These are phyloP conservation scores for Phytophthora vignae DNA, from an alignment of 352 stramenopile genomes.

Conservation along the genomic window DNA sequence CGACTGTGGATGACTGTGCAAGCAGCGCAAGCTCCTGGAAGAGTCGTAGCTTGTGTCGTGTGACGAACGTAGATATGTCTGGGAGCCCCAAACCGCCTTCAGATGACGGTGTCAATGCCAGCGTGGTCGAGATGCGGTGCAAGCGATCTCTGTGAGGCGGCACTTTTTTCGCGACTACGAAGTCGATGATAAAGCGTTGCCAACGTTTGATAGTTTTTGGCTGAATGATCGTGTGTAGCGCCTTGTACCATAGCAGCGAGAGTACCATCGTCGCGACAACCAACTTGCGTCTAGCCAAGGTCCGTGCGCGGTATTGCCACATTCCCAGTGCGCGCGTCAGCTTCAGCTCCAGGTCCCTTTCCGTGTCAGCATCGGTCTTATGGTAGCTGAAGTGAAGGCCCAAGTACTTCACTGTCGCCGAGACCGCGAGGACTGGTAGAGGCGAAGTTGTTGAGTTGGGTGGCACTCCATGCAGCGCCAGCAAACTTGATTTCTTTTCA, in stretches of 20 bases:
- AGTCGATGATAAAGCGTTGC: background rate
- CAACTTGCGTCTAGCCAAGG: background rate
- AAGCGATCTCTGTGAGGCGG: too few relatives aligned
- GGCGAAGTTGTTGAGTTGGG: background rate
- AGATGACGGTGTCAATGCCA: too few relatives aligned
- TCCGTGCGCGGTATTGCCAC: constrained; percentile 2
- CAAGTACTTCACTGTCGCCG: background rate
- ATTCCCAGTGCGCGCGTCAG: background rate
- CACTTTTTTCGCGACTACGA: background rate
- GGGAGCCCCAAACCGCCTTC: too few relatives aligned
- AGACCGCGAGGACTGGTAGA: background rate
- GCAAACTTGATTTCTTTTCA: background rate
- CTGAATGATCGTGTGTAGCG: background rate
- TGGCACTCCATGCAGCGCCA: background rate
- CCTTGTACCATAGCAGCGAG: constrained; percentile 1
- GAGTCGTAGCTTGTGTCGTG: too few relatives aligned
- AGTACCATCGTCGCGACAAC: background rate
- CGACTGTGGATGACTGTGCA: too few relatives aligned
- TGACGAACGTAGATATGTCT: too few relatives aligned
- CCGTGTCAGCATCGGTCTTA: background rate
- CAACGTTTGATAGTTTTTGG: background rate
- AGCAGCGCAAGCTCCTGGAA: too few relatives aligned
- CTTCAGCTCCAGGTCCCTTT: background rate
- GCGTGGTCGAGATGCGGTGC: too few relatives aligned
- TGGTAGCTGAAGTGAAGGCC: constrained; percentile 1